Evolutionary conservation across 306 rosid species (phyloP).

Genomic region (Elaeagnus macrophylla): DNA sequence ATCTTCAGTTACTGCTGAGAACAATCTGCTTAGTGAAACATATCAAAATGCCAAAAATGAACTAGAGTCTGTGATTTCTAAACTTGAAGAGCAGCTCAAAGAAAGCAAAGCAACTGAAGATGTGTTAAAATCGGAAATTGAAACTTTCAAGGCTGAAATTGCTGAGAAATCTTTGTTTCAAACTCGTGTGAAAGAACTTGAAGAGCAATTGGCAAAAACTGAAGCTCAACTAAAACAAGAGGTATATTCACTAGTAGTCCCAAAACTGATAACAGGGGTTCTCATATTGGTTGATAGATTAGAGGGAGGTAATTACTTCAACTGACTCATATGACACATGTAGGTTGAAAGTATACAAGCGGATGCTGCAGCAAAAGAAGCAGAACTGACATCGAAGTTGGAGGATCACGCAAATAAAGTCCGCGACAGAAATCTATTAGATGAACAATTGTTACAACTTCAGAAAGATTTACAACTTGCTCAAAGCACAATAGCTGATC

Average conservation of each 20-base stretch:
- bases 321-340: constrained; percentile 22
- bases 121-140: constrained; percentile 46
- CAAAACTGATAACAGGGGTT: constrained; percentile 1
- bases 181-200: constrained; percentile 47
- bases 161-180: constrained; percentile 55
- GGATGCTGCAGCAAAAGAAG: constrained; percentile 54
- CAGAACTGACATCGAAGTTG: constrained; percentile 49
- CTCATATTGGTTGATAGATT: neutral
- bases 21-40: constrained; percentile 60
- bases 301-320: neutral
- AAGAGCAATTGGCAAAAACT: constrained; percentile 44
- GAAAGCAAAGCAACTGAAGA: constrained; percentile 52
- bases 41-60: constrained; percentile 60
- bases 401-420: constrained; percentile 43
- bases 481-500: constrained; percentile 35
- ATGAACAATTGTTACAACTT: constrained; percentile 52
- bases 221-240: constrained; percentile 58
- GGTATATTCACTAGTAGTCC: constrained; percentile 36
- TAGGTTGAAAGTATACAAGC: constrained; percentile 55
- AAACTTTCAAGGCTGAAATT: constrained; percentile 50
- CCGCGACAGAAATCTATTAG: constrained; percentile 42
- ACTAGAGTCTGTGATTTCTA: constrained; percentile 47
- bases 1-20: constrained; percentile 66
- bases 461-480: constrained; percentile 60
- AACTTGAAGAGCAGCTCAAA: constrained; percentile 64